Evolutionary conservation across 2,329 filamentous ascomycete genomes (phyloP), one percentile per base, ranked within the genome.

Genomic region (Emmonsiellopsis sp.): DNA sequence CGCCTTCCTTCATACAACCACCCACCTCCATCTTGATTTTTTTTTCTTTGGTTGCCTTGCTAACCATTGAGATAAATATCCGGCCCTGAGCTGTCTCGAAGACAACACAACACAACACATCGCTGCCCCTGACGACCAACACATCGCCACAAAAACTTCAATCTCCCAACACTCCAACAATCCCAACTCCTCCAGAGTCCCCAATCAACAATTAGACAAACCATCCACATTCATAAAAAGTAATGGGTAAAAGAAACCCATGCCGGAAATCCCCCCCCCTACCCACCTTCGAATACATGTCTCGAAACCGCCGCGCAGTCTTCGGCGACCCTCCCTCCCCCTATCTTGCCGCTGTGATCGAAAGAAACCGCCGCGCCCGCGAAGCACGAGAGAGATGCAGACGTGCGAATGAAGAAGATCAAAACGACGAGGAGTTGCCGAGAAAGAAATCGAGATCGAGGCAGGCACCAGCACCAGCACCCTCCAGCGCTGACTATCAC

Each of bases 211-310:
- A 5, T 26, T 26, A 3, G 35, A 38, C 35, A 11, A 11, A 13
- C 16, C 38, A 30, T 35, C 5, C 11, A 16, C 16, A 10, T 30
- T 15, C 13, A 2, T 26, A 15, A 7, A 15, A 40, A 41, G 16
- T 26, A 26, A 49, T 49, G 47, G 2, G 34, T 20, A 40, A 26
- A 49, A 41, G 31, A 38, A 34, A 6, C 9, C 20, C 11, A 3
- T 10, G 7, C 9, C 31, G 47, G 38, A 20, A 32, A 49, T 40
- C 47, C 10, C 47, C 35, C 35, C 35, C 47, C 5, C 40, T 49
- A 49, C 47, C 47, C 10, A 34, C 35, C 10, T 38, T 49, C 7
- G 47, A 49, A 26, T 49, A 40, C 35, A 49, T 49, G 47, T 49
- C 35, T n/a, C 47, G 35, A 6, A 49, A 49, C 20, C 47, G 47